Conservation (phyloP, 768 basidiomycete species). For the Suillus sp. region DNA sequence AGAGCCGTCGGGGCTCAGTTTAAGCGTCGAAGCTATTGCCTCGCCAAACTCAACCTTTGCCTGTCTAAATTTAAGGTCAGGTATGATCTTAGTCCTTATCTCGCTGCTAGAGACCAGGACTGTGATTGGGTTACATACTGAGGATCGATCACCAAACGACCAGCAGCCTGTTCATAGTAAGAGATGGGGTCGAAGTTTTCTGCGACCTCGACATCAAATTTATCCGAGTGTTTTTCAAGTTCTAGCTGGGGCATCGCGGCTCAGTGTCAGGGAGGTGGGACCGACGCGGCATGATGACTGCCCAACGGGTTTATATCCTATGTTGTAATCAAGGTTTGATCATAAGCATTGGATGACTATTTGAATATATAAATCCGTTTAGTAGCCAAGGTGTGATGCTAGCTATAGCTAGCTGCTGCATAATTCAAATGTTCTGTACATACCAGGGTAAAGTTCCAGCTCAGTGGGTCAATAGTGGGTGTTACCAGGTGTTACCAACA, state of each 20-base stretch:
- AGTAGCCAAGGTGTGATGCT: neutral
- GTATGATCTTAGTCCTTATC: neutral
- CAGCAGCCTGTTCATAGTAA: slow-evolving; percentile 58
- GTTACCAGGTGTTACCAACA: no score
- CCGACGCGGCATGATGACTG: neutral
- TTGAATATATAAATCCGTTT: neutral
- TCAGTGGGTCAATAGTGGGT: no score
- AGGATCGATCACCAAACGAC: slow-evolving; percentile 65
- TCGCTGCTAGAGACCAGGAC: neutral
- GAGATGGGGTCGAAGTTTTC: slow-evolving; percentile 36
- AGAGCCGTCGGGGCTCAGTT: slow-evolving; percentile 46
- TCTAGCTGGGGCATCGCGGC: neutral
- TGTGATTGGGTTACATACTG: slow-evolving; percentile 43
- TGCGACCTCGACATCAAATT: neutral
- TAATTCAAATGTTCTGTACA: neutral
- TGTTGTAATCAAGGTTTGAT: neutral
- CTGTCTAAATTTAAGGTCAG: slow-evolving; percentile 34
- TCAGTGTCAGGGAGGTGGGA: neutral
- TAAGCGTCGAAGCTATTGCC: slow-evolving; percentile 44
- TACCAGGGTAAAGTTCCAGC: neutral
- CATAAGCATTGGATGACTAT: neutral
- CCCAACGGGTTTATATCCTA: neutral
- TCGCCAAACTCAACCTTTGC: slow-evolving; percentile 54
- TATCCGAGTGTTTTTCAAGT: neutral
- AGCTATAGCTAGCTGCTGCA: no score